A percentile compares a stretch with the other conserved stretches of the same genome.
These are phyloP conservation scores for Paramyrothecium roridum DNA, from an alignment of 2,329 filamentous ascomycete species.

Conservation along the genomic window DNA sequence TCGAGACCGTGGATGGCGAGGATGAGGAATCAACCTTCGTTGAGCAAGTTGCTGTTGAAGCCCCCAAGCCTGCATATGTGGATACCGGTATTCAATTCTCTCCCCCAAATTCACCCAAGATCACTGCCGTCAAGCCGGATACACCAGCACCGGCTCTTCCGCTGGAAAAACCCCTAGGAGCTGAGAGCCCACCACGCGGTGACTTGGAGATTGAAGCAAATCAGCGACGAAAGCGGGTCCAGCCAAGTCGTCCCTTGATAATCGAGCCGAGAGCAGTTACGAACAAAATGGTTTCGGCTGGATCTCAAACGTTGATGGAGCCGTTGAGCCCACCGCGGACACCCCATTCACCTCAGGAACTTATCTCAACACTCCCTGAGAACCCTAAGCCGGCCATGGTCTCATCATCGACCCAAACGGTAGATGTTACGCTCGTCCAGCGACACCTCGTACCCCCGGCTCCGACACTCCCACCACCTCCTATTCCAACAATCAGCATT, in stretches of 20 bases:
- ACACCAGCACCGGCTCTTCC: constrained; percentile 29
- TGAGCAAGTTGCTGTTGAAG: constrained; percentile 6
- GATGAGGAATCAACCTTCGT: constrained; percentile 41
- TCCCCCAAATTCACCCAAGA: constrained; percentile 70
- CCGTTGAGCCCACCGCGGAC: constrained; percentile 65
- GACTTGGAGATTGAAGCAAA: constrained; percentile 69
- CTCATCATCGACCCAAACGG: constrained; percentile 63
- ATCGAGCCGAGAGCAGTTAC: constrained; percentile 39
- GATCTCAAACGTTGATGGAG: constrained; percentile 60
- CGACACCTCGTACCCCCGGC: constrained; percentile 14
- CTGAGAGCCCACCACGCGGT: constrained; percentile 38
- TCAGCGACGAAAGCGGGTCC: constrained; percentile 67
- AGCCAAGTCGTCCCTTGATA: constrained; percentile 45
- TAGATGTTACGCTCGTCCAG: constrained; percentile 12
- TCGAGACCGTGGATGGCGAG: constrained; percentile 54
- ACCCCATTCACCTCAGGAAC: constrained; percentile 46
- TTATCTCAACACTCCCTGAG: background rate
- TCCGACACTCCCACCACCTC: constrained; percentile 37
- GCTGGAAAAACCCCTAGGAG: constrained; percentile 40
- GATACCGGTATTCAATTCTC: constrained; percentile 81
- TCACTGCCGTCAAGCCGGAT: background rate
- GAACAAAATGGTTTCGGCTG: constrained; percentile 60
- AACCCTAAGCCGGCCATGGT: constrained; percentile 33
- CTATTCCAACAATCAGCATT: constrained; percentile 85
- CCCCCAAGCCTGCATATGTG: constrained; percentile 53